Conservation (phyloP, 306 rosid genomes). For the Trifolium repens region DNA sequence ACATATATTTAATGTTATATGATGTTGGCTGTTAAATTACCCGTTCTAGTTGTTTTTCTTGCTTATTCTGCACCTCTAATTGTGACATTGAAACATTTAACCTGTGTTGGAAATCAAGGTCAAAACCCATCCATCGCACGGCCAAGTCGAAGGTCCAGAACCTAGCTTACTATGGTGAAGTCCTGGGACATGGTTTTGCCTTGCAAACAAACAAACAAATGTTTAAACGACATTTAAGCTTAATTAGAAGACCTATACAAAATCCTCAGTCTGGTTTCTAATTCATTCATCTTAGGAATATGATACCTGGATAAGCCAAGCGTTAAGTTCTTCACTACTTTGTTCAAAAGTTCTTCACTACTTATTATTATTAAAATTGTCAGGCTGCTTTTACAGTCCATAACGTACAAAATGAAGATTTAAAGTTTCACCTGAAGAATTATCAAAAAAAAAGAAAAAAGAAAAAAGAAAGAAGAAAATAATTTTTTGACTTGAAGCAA, state of each 20-base stretch:
- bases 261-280: constrained; percentile 25
- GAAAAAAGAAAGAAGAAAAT: no score
- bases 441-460: no score
- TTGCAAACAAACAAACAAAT: not conserved
- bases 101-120: not conserved
- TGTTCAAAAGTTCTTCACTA: constrained; percentile 20
- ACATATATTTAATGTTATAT: constrained; percentile 43
- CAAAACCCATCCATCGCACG: not conserved
- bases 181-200: not conserved
- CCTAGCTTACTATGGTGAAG: not conserved
- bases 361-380: constrained; percentile 10
- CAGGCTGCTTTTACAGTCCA: constrained; percentile 4
- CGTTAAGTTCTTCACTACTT: constrained; percentile 25
- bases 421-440: not conserved
- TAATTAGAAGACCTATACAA: constrained; percentile 16
- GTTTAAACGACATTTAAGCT: constrained; percentile 10
- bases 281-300: constrained; percentile 23
- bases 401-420: constrained; percentile 11
- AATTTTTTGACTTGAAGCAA: not conserved
- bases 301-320: constrained; percentile 8
- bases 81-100: not conserved
- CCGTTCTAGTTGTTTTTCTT: constrained; percentile 11
- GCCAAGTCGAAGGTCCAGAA: not conserved
- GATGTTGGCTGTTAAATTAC: constrained; percentile 36
- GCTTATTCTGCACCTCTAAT: constrained; percentile 11